Evolutionary conservation across 805 yeast species (phyloP), one percentile per base, ranked within the genome.

Genomic region (Wickerhamomyces sydowiorum): DNA sequence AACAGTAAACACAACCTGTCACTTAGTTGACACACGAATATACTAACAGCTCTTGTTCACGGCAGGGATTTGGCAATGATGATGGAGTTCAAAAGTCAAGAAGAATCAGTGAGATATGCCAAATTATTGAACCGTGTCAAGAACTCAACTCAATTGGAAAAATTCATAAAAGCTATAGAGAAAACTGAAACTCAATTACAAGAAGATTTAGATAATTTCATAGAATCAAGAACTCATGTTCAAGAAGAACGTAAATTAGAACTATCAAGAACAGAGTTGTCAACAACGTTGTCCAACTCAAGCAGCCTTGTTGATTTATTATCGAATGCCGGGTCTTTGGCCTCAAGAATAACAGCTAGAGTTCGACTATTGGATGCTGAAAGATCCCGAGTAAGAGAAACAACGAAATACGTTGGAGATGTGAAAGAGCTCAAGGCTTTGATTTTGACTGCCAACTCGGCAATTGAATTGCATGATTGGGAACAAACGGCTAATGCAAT

Each of bases 401-500:
- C 95, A 0, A 69, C 78, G 18, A 65, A 69, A 14, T 87, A 81
- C 55, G 91, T 87, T 4, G 68, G 73, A 30, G 66, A 80, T 45
- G 82, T 86, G 1, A 80, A 82, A 45, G 60, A 70, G n/a, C 65
- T 91, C 46, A 84, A 84, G 54, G 71, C 72, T 25, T 78, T 80
- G 50, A 73, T 91, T 10, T 69, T 75, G 33, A 79, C 80, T 41
- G 82, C 87, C 6, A 66, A 78, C 53, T 75, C 76, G 38, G 86
- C 96, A 5, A 72, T 91, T 40, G 82, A 78, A 28, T 74, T 75
- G 25, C 62, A 73, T 24, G 77, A 86, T 51, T 88, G 93, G 86
- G 76, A 74, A 23, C 59, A 75, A n/a, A 96, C 96, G 1, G 91
- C 96, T 0, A 67, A 66, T 41, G 75, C 88, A 15, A 82, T 89